phyloP scores from a whole-genome alignment of 192 early-diverging fungal species.

The Linderina pennispora region DNA sequence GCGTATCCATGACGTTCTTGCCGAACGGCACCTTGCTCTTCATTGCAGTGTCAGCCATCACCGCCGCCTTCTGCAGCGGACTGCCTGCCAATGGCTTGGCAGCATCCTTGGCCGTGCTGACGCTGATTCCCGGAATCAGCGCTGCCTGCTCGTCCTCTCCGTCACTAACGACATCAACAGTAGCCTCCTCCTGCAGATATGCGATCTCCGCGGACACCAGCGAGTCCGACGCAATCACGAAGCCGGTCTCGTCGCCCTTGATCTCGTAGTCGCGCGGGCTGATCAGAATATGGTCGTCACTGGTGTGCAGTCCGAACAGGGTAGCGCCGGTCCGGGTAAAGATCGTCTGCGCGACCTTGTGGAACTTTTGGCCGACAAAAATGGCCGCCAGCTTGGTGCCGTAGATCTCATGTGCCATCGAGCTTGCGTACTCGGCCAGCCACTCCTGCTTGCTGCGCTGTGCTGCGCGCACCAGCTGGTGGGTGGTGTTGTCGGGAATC shows the following conservation, averaged over 20 bases:
- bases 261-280: slow-evolving; percentile 56
- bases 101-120: slow-evolving; percentile 1
- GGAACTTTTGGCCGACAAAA: slow-evolving; percentile 49
- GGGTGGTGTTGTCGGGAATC: slow-evolving; percentile 50
- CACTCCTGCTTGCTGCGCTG: slow-evolving; percentile 30
- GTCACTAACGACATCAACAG: slow-evolving; percentile 5
- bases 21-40: slow-evolving; percentile 36
- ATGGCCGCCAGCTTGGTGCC: slow-evolving; percentile 43
- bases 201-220: slow-evolving; percentile 41
- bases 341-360: slow-evolving; percentile 49
- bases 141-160: slow-evolving; percentile 11
- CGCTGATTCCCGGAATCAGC: slow-evolving; percentile 16
- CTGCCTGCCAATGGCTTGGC: slow-evolving; percentile 7
- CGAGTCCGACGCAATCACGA: slow-evolving; percentile 48
- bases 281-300: slow-evolving; percentile 34
- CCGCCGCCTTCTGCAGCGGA: slow-evolving; percentile 24
- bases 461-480: slow-evolving; percentile 32
- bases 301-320: slow-evolving; percentile 53
- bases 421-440: slow-evolving; percentile 56
- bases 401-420: slow-evolving; percentile 63
- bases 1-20: slow-evolving; percentile 43
- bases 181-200: slow-evolving; percentile 19
- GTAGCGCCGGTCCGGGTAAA: slow-evolving; percentile 54
- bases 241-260: slow-evolving; percentile 57
- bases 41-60: slow-evolving; percentile 16